Conservation (phyloP, 78 protist genomes). For the Cavenderia fasciculata region DNA sequence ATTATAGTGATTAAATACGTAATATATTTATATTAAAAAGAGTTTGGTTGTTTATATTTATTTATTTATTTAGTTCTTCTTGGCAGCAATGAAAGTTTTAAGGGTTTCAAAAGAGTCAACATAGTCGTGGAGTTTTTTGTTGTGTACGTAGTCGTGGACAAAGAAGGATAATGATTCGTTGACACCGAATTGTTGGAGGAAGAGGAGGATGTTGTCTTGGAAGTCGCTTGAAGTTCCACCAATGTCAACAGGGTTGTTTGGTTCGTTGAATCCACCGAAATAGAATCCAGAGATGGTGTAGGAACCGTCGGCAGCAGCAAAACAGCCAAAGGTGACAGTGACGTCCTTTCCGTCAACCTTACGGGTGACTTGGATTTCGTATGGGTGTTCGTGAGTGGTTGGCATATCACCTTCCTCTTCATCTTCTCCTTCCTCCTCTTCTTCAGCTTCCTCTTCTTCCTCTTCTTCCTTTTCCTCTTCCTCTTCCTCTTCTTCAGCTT, state of each 20-base stretch:
- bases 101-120: constrained; percentile 58
- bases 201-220: constrained; percentile 62
- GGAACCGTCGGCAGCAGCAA: constrained; percentile 59
- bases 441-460: constrained; percentile 9
- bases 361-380: constrained; percentile 23
- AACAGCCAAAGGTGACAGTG: constrained; percentile 64
- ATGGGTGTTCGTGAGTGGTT: constrained; percentile 66
- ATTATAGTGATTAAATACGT: too few relatives aligned
- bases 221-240: constrained; percentile 47
- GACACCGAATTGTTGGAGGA: constrained; percentile 68
- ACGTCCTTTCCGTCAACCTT: constrained; percentile 25
- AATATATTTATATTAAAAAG: too few relatives aligned
- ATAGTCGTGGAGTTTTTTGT: constrained; percentile 42
- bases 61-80: too few relatives aligned
- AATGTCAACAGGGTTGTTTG: constrained; percentile 60
- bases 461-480: constrained; percentile 26
- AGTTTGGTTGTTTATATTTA: too few relatives aligned
- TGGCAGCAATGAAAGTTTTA: constrained; percentile 43
- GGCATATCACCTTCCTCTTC: neutral
- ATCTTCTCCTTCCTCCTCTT: constrained; percentile 20
- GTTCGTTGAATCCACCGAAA: constrained; percentile 55
- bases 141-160: constrained; percentile 67
- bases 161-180: constrained; percentile 63
- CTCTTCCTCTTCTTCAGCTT: constrained; percentile 32
- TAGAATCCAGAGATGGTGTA: constrained; percentile 74